Evolutionary conservation across 306 rosid species (phyloP).

Genomic region (Abrus precatorius): DNA sequence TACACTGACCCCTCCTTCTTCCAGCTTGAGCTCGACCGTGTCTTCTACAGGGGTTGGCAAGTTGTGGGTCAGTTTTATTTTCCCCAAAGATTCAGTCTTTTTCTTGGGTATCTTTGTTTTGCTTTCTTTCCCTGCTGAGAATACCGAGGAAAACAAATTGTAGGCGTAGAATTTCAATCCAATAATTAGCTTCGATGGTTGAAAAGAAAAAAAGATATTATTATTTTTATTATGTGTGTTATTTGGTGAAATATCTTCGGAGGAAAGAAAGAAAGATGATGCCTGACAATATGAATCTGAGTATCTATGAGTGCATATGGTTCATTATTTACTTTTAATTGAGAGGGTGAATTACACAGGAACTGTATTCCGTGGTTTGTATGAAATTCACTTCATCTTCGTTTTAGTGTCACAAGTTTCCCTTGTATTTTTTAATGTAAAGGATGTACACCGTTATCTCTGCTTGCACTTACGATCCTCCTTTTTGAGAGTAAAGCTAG

Average conservation of each 20-base stretch:
- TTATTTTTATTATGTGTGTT: not conserved
- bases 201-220: not conserved
- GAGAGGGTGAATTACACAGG: not conserved
- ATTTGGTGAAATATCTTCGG: conserved; percentile 21
- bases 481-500: not conserved
- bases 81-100: conserved; percentile 12
- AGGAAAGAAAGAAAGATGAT: conserved; percentile 2
- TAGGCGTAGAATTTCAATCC: conserved; percentile 11
- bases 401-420: not conserved
- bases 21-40: conserved; percentile 71
- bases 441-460: not conserved
- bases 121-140: conserved; percentile 5
- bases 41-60: conserved; percentile 88
- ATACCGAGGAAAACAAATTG: not conserved
- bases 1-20: conserved; percentile 72
- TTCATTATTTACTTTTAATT: not conserved
- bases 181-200: conserved; percentile 12
- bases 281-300: not conserved
- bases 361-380: not conserved
- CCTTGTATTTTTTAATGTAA: not conserved
- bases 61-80: conserved; percentile 71
- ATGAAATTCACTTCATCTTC: conserved; percentile 1
- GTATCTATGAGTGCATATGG: not conserved
- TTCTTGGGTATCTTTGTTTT: conserved; percentile 5
- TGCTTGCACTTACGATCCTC: not conserved